Evolutionary conservation across 2,329 filamentous ascomycete genomes (phyloP), one percentile per base, ranked within the genome.

Genomic region (Fusarium compactum): DNA sequence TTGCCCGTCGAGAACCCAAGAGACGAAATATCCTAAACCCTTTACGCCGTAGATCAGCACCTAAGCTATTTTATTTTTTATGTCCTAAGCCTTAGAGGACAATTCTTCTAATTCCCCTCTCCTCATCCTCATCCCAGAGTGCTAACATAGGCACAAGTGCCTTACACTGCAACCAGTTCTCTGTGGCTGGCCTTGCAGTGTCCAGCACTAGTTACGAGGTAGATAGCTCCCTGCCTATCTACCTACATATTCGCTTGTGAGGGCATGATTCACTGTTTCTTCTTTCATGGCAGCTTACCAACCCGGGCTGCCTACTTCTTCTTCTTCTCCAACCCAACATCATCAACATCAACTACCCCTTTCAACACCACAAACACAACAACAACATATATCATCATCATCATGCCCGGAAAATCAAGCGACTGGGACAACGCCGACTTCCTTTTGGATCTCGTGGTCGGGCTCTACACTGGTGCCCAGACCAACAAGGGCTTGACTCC

Each of bases 401-500:
- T 29, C 54, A 78, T 76, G 75, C 58, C 72, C 25, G 62, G 64
- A 25, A 50, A 69, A 14, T 44, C 66, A 16, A 62, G 65, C 25
- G 56, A 70, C 38, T 82, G 80, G 81, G 77, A 78, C 11, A 78
- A 78, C 52, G 18, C 75, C 40, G 72, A 62, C 2, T 77, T 83
- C 62, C 77, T 82, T 25, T 69, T 73, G 58, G 76, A 81, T 27
- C 73, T 82, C 44, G 61, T 72, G 12, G 53, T 82, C 16, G 76
- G 71, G 12, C 72, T 83, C 8, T 82, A 80, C 63, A 67, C 74
- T 29, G 73, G 75, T 14, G 73, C 75, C 16, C 72, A 76, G 38
- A 59, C 66, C 2, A 63, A 69, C n/a, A 74, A 71, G 11, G 73
- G 62, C 15, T 74, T 83, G 60, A 72, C 63, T 16, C 50, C 75